A percentile compares a stretch with the other conserved stretches of the same genome.
phyloP scores from a whole-genome alignment of 2,329 filamentous ascomycete species.

The Cladosporium sp. region DNA sequence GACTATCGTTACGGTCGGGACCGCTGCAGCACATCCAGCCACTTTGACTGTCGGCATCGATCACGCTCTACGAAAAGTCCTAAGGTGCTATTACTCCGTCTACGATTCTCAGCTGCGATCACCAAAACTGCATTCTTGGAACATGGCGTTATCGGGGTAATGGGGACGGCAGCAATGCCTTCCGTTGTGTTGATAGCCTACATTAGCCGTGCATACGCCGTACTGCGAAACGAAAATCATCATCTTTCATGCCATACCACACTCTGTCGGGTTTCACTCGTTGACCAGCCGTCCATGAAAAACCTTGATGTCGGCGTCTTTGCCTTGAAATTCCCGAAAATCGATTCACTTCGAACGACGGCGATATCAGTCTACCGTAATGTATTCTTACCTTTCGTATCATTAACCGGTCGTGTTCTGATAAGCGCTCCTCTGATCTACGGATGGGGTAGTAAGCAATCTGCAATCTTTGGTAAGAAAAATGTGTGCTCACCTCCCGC shows the following conservation, averaged over 20 bases:
- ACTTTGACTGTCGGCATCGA: not conserved
- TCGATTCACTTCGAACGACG: not conserved
- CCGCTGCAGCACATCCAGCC: not conserved
- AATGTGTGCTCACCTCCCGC: not conserved
- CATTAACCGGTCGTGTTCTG: not conserved
- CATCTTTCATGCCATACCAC: not conserved
- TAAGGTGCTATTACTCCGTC: constrained; percentile 1
- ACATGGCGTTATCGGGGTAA: constrained; percentile 17
- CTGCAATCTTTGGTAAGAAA: not conserved
- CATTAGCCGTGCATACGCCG: constrained; percentile 18
- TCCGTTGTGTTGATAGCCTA: constrained; percentile 19
- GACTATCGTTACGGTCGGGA: not conserved
- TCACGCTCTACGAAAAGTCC: constrained; percentile 11
- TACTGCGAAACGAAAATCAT: constrained; percentile 13
- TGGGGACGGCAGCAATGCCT: constrained; percentile 18
- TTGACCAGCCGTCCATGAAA: not conserved
- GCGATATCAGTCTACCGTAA: not conserved
- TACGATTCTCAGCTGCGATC: not conserved
- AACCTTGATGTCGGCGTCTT: not conserved
- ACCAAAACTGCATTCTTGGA: constrained; percentile 19
- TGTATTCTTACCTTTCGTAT: not conserved
- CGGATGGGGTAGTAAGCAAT: not conserved
- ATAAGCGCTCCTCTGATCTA: not conserved
- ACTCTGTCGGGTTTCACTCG: not conserved
- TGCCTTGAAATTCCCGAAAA: not conserved